A percentile compares a stretch with the other conserved stretches of the same genome.
Evolutionary conservation across 306 rosid species (phyloP).

Genomic region (Cucumis hystrix): DNA sequence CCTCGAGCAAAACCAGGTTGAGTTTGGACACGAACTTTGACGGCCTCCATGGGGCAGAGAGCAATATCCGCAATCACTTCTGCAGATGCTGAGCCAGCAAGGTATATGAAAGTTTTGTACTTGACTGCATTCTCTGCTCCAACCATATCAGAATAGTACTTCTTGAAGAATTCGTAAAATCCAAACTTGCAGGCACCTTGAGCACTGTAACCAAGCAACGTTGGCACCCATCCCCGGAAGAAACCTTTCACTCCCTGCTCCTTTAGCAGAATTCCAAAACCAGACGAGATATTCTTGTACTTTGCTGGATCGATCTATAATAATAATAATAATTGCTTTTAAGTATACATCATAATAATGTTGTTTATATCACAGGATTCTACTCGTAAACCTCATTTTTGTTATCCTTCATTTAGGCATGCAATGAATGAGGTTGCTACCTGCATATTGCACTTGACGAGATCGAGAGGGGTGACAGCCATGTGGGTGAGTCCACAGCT

Average conservation of each 20-base stretch:
- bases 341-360: too few relatives aligned
- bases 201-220: conserved; percentile 65
- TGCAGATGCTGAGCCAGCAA: conserved; percentile 79
- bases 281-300: conserved; percentile 55
- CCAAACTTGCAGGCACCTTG: conserved; percentile 86
- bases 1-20: conserved; percentile 84
- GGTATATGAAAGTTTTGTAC: conserved; percentile 64
- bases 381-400: too few relatives aligned
- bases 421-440: not conserved
- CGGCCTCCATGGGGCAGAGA: conserved; percentile 84
- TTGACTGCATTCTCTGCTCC: conserved; percentile 62
- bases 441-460: conserved; percentile 91
- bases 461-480: conserved; percentile 67
- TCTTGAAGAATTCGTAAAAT: conserved; percentile 76
- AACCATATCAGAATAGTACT: conserved; percentile 64
- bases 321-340: too few relatives aligned
- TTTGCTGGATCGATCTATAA: conserved; percentile 47
- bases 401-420: too few relatives aligned
- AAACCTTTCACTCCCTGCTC: conserved; percentile 69
- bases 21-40: conserved; percentile 85
- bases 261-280: conserved; percentile 52
- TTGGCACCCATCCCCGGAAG: conserved; percentile 75
- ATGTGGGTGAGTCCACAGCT: conserved; percentile 54
- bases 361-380: too few relatives aligned
- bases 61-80: conserved; percentile 69